Percentiles rank a stretch among this genome's conserved stretches.
phyloP scores from a whole-genome alignment of 2,329 filamentous ascomycete genomes.

The Ophiostoma perfectum region DNA sequence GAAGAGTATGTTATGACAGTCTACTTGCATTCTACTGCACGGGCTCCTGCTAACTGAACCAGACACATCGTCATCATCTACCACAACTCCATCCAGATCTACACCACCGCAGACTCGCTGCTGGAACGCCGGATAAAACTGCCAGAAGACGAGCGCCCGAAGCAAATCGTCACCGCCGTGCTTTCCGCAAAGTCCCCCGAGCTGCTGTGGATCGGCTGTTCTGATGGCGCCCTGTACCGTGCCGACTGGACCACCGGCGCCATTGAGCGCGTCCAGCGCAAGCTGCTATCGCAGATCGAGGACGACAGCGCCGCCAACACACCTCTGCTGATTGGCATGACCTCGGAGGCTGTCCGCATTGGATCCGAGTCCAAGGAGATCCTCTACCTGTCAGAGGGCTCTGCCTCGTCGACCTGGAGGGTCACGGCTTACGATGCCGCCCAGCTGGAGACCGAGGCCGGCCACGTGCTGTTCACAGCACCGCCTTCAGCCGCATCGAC shows the following conservation, averaged over 20 bases:
- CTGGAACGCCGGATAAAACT: slow-evolving; percentile 66
- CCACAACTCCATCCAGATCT: slow-evolving; percentile 70
- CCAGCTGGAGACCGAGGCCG: slow-evolving; percentile 17
- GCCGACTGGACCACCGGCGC: slow-evolving; percentile 53
- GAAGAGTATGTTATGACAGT: slow-evolving; percentile 47
- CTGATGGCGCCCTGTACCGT: slow-evolving; percentile 51
- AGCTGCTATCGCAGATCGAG: slow-evolving; percentile 26
- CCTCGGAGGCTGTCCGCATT: slow-evolving; percentile 38
- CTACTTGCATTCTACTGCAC: not conserved
- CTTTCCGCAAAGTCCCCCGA: slow-evolving; percentile 42
- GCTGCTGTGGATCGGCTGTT: slow-evolving; percentile 55
- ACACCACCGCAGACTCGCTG: slow-evolving; percentile 74
- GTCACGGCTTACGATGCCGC: slow-evolving; percentile 42
- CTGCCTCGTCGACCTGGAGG: slow-evolving; percentile 38
- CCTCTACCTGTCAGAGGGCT: slow-evolving; percentile 44
- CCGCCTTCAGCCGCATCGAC: slow-evolving; percentile 1
- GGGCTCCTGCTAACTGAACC: not conserved
- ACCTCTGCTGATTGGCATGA: slow-evolving; percentile 41
- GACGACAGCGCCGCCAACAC: slow-evolving; percentile 30
- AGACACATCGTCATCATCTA: slow-evolving; percentile 70
- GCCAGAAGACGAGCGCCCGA: slow-evolving; percentile 32
- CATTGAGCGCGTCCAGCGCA: slow-evolving; percentile 36
- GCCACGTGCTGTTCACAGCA: slow-evolving; percentile 23
- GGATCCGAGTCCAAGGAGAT: slow-evolving; percentile 39
- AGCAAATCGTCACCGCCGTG: slow-evolving; percentile 36